phyloP scores from a whole-genome alignment of 495 filamentous ascomycete genomes.

The Apodospora peruviana region DNA sequence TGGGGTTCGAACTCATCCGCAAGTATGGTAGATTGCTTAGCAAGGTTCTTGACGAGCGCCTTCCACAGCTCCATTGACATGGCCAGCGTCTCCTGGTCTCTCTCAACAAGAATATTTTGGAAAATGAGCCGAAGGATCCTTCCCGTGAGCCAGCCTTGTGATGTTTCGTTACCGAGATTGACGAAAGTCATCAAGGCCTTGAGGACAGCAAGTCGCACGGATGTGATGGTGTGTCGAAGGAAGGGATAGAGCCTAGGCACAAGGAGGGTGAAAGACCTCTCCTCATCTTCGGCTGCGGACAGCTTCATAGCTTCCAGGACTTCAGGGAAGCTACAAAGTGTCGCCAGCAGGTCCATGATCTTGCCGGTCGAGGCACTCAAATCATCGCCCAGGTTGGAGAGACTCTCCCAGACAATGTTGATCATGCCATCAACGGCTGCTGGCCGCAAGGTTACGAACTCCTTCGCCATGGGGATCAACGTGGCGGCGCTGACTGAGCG shows the following conservation, averaged over 20 bases:
- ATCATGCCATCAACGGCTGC: slow-evolving; percentile 72
- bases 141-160: slow-evolving; percentile 87
- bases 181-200: slow-evolving; percentile 90
- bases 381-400: slow-evolving; percentile 92
- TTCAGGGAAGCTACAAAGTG: slow-evolving; percentile 88
- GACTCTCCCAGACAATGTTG: slow-evolving; percentile 93
- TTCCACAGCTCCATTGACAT: slow-evolving; percentile 85
- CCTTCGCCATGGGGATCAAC: slow-evolving; percentile 88
- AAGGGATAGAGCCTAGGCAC: slow-evolving; percentile 95
- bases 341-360: slow-evolving; percentile 96
- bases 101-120: slow-evolving; percentile 92
- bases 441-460: slow-evolving; percentile 81
- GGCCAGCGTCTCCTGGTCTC: slow-evolving; percentile 67
- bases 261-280: slow-evolving; percentile 82
- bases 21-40: slow-evolving; percentile 51
- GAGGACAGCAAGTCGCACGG: slow-evolving; percentile 85
- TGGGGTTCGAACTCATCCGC: slow-evolving; percentile 62
- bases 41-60: slow-evolving; percentile 65
- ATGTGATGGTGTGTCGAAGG: slow-evolving; percentile 93
- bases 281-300: slow-evolving; percentile 75
- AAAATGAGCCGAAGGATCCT: slow-evolving; percentile 83
- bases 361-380: slow-evolving; percentile 94
- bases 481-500: slow-evolving; percentile 95
- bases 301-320: slow-evolving; percentile 90
- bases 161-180: slow-evolving; percentile 73